phyloP scores from a whole-genome alignment of 169 alveolate genomes.

The Cryptosporidium andersoni region DNA sequence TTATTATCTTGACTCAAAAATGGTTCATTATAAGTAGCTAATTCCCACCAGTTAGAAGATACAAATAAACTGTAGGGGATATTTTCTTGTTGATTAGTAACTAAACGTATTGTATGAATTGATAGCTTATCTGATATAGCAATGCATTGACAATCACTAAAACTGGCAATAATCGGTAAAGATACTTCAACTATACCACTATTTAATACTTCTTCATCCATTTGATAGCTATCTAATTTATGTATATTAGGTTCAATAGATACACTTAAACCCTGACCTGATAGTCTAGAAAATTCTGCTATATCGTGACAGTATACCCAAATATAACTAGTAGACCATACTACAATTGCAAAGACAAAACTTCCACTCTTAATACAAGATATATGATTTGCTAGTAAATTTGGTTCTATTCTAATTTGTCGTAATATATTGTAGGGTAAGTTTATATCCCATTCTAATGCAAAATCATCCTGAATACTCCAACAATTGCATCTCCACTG shows the following conservation, averaged over 20 bases:
- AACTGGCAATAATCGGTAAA: slow-evolving; percentile 27
- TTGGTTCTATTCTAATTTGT: not conserved
- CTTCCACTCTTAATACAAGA: slow-evolving; percentile 19
- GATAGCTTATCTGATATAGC: not conserved
- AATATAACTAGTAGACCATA: slow-evolving; percentile 39
- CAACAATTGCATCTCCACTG: slow-evolving; percentile 70
- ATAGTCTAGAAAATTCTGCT: slow-evolving; percentile 22
- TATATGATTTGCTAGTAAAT: not conserved
- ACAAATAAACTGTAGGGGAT: slow-evolving; percentile 7
- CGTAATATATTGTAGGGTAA: slow-evolving; percentile 14
- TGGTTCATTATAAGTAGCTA: slow-evolving; percentile 26
- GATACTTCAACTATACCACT: not conserved
- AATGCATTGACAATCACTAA: slow-evolving; percentile 51
- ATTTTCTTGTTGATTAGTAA: slow-evolving; percentile 14
- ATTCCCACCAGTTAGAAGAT: slow-evolving; percentile 67
- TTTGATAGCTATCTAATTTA: slow-evolving; percentile 24
- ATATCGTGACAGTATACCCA: slow-evolving; percentile 70
- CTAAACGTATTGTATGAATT: slow-evolving; percentile 35
- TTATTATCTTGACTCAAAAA: not conserved
- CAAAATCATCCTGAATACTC: slow-evolving; percentile 57
- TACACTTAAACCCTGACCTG: slow-evolving; percentile 33
- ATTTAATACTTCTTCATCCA: not conserved
- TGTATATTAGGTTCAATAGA: slow-evolving; percentile 49
- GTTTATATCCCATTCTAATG: slow-evolving; percentile 59
- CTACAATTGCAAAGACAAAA: slow-evolving; percentile 29